Percentiles rank a stretch among this genome's conserved stretches.
phyloP scores from a whole-genome alignment of 176 grass and related monocot genomes.

The Oryza nivara region DNA sequence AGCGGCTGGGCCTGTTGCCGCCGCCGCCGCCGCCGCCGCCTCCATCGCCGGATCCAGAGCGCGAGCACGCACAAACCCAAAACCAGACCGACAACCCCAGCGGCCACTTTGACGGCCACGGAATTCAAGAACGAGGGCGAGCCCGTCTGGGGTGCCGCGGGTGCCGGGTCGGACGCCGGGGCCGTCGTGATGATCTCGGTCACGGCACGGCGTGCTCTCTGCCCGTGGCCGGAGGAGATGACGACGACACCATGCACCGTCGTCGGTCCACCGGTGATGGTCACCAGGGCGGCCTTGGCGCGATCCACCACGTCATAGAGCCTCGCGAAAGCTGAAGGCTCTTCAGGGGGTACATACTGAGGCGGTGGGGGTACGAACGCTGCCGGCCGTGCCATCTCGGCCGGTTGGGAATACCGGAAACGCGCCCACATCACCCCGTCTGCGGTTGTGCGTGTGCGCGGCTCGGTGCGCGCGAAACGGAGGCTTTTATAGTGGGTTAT shows the following conservation, averaged over 20 bases:
- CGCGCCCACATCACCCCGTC: neutral
- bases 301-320: neutral
- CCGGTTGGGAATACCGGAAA: conserved; percentile 9
- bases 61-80: conserved; percentile 1
- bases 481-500: neutral
- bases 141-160: neutral
- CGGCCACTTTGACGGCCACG: neutral
- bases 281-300: neutral
- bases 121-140: conserved; percentile 18
- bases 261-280: neutral
- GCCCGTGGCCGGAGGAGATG: neutral
- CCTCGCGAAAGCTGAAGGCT: conserved; percentile 17
- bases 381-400: conserved; percentile 8
- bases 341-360: conserved; percentile 9
- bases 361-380: conserved; percentile 3
- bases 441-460: neutral
- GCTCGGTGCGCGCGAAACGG: neutral
- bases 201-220: neutral
- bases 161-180: conserved; percentile 10
- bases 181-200: conserved; percentile 2
- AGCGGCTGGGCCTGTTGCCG: neutral
- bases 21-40: conserved; percentile 11
- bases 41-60: neutral
- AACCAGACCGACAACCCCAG: conserved; percentile 4
- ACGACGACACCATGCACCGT: neutral